These are phyloP conservation scores for Curvularia sp. DNA, from an alignment of 2,329 filamentous ascomycete species.

Conservation along the genomic window DNA sequence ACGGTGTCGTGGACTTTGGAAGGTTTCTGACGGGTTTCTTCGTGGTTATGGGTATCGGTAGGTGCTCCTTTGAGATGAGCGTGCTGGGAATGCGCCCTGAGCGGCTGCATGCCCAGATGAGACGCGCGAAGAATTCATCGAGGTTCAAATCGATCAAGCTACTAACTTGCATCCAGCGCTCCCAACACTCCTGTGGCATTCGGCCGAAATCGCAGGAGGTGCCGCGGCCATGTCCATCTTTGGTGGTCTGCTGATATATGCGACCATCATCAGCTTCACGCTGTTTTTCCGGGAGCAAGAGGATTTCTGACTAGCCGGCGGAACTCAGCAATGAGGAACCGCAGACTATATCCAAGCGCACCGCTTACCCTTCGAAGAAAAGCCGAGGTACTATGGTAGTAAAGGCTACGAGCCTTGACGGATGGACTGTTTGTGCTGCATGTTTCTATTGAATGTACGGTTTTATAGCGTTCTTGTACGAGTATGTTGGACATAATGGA, in stretches of 20 bases:
- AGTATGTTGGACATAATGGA: conserved; percentile 26
- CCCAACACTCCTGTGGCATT: conserved; percentile 86
- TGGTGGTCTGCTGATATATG: conserved; percentile 93
- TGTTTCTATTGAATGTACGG: conserved; percentile 21
- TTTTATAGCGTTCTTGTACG: conserved; percentile 40
- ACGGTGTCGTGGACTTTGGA: conserved; percentile 88
- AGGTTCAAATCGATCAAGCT: neutral
- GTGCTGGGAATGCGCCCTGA: neutral
- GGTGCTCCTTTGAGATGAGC: conserved; percentile 49
- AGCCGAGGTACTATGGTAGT: neutral
- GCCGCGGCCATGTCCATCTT: conserved; percentile 96
- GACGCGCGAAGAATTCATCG: neutral
- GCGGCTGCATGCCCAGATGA: neutral
- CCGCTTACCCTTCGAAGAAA: conserved; percentile 1
- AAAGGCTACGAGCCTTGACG: neutral
- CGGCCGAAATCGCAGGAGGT: conserved; percentile 77
- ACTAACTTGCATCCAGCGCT: conserved; percentile 66
- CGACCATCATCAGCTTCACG: conserved; percentile 96
- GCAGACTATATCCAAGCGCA: conserved; percentile 8
- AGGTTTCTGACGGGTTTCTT: conserved; percentile 94
- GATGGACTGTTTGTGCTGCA: conserved; percentile 6
- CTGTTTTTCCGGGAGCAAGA: conserved; percentile 99
- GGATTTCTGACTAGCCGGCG: conserved; percentile 72
- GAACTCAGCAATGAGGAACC: conserved; percentile 27
- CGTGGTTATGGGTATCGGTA: conserved; percentile 97